Evolutionary conservation across 129 eudicot species (phyloP).

Genomic region (Erigeron canadensis): DNA sequence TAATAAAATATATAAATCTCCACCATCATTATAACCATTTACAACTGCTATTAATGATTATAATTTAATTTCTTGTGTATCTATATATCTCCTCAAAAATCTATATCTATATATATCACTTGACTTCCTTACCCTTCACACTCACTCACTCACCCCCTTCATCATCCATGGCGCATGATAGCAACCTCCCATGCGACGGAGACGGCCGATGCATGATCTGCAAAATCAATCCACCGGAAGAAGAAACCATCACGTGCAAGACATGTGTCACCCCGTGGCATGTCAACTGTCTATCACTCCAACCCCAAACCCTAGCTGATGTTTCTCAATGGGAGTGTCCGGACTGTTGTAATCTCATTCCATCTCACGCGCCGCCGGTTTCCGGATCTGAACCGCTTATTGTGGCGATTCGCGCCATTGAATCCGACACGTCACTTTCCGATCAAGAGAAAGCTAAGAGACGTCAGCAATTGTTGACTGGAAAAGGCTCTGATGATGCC

Average conservation of each 20-base stretch:
- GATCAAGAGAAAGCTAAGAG: slow-evolving; percentile 68
- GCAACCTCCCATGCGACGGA: slow-evolving; percentile 72
- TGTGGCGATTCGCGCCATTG: slow-evolving; percentile 63
- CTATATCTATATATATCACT: too few relatives aligned
- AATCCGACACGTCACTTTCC: slow-evolving; percentile 52
- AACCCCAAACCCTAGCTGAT: slow-evolving; percentile 52
- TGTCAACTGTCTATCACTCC: slow-evolving; percentile 48
- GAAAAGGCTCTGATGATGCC: slow-evolving; percentile 10
- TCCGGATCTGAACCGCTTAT: slow-evolving; percentile 29
- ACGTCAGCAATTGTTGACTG: slow-evolving; percentile 65
- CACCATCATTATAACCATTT: too few relatives aligned
- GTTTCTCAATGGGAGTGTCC: slow-evolving; percentile 70
- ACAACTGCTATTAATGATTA: too few relatives aligned
- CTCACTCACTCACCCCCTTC: too few relatives aligned
- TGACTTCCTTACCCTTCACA: slow-evolving; percentile 27
- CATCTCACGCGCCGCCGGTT: slow-evolving; percentile 24
- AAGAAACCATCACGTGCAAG: slow-evolving; percentile 50
- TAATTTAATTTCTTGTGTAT: too few relatives aligned
- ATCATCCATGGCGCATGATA: slow-evolving; percentile 41
- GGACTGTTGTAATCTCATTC: slow-evolving; percentile 50
- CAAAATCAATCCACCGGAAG: slow-evolving; percentile 51
- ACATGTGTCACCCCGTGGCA: slow-evolving; percentile 94
- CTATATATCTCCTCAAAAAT: too few relatives aligned
- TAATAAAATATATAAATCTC: too few relatives aligned
- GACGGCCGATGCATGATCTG: slow-evolving; percentile 84